phyloP scores from a whole-genome alignment of 805 yeast genomes.

The Candida krabiensis region DNA sequence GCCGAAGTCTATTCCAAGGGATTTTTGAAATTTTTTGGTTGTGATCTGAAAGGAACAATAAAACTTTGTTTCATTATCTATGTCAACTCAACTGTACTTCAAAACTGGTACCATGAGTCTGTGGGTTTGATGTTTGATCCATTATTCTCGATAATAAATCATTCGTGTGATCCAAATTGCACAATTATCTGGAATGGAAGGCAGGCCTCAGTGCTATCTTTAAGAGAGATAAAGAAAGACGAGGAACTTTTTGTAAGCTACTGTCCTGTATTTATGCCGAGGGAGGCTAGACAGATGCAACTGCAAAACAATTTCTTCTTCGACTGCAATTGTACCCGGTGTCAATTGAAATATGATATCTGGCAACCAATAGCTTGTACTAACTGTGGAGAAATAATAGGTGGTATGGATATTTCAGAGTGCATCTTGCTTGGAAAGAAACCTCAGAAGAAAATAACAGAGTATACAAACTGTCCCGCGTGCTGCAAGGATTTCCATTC shows the following conservation, averaged over 20 bases:
- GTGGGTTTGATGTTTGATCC: slow-evolving; percentile 40
- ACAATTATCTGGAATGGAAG: slow-evolving; percentile 23
- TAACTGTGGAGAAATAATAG: slow-evolving; percentile 18
- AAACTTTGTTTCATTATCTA: slow-evolving; percentile 20
- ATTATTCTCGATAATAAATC: slow-evolving; percentile 38
- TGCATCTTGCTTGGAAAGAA: slow-evolving; percentile 5
- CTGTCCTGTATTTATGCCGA: slow-evolving; percentile 29
- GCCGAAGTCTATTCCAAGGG: slow-evolving; percentile 15
- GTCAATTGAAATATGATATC: slow-evolving; percentile 27
- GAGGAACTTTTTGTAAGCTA: slow-evolving; percentile 36
- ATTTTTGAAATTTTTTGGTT: slow-evolving; percentile 14
- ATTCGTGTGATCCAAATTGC: slow-evolving; percentile 41
- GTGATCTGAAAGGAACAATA: slow-evolving; percentile 17
- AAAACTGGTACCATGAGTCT: slow-evolving; percentile 27
- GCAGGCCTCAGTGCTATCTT: slow-evolving; percentile 20
- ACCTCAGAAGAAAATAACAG: slow-evolving; percentile 1
- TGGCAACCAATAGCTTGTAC: slow-evolving; percentile 30
- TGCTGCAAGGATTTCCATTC: slow-evolving; percentile 1
- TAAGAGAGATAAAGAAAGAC: slow-evolving; percentile 18
- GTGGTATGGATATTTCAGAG: slow-evolving; percentile 12
- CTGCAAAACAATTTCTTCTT: slow-evolving; percentile 35
- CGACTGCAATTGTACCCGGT: slow-evolving; percentile 33
- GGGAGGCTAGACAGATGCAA: slow-evolving; percentile 25
- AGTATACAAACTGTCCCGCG: not conserved
- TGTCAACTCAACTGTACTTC: slow-evolving; percentile 32